phyloP scores from a whole-genome alignment of 1,284 basidiomycete genomes.

The Cutaneotrichosporon mucoides region DNA sequence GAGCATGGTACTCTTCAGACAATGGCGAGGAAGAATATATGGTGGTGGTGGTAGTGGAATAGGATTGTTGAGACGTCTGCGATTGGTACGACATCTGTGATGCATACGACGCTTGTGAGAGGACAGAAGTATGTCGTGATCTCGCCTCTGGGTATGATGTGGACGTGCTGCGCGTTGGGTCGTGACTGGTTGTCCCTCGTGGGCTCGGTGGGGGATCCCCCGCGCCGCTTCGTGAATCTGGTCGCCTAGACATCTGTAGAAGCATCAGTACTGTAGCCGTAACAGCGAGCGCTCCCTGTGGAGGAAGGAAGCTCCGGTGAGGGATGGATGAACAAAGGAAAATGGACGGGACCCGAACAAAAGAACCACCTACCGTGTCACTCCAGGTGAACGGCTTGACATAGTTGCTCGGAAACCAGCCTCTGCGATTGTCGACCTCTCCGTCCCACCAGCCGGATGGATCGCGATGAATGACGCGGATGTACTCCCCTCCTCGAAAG shows the following conservation, averaged over 20 bases:
- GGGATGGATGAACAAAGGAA: background rate
- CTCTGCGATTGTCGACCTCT: conserved; percentile 64
- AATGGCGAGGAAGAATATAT: background rate
- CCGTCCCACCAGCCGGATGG: conserved; percentile 98
- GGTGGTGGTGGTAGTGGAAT: background rate
- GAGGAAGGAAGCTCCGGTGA: background rate
- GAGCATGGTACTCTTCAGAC: conserved; percentile 27
- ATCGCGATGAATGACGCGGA: conserved; percentile 82
- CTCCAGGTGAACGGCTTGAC: conserved; percentile 38
- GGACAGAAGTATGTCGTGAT: conserved; percentile 13
- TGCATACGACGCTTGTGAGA: conserved; percentile 12
- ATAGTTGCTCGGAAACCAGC: conserved; percentile 94
- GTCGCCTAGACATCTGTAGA: background rate
- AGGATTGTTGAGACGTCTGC: conserved; percentile 8
- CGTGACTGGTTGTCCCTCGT: background rate
- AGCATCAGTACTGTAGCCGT: too few relatives aligned
- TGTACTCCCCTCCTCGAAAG: conserved; percentile 84
- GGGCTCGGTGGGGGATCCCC: background rate
- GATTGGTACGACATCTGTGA: conserved; percentile 2
- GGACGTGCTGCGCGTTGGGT: background rate
- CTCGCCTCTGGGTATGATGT: background rate
- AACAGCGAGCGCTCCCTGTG: too few relatives aligned
- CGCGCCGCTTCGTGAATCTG: background rate
- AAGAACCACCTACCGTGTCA: conserved; percentile 23
- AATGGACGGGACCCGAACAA: background rate